Evolutionary conservation across 768 basidiomycete genomes (phyloP).

Genomic region (Phanerochaete sordida): DNA sequence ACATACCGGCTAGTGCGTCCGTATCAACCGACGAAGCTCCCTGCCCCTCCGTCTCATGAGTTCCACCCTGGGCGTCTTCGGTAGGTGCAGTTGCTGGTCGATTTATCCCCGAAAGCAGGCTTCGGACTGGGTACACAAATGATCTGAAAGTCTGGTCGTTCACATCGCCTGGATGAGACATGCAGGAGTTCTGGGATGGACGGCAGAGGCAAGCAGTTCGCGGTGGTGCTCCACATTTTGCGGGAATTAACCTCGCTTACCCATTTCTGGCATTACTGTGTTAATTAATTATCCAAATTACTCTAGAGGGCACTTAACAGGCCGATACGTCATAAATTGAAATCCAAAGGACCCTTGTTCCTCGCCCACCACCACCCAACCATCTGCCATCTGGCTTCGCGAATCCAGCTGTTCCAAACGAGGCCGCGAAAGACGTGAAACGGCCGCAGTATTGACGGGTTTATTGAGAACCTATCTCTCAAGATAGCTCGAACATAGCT

Average conservation of each 20-base stretch:
- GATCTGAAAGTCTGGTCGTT: slow-evolving; percentile 9
- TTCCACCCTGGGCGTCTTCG: neutral
- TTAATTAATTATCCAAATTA: neutral
- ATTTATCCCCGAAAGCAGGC: slow-evolving; percentile 29
- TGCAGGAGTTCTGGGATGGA: slow-evolving; percentile 1
- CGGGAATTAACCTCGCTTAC: neutral
- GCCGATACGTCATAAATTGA: no score
- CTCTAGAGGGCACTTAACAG: no score
- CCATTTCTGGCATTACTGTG: neutral
- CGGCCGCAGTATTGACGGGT: no score
- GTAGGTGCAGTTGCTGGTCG: slow-evolving; percentile 5
- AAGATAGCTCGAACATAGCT: no score
- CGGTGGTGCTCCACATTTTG: neutral
- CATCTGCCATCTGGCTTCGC: no score
- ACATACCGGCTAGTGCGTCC: neutral
- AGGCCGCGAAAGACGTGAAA: no score
- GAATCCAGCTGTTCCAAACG: no score
- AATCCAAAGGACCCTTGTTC: no score
- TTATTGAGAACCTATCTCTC: no score
- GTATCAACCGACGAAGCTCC: neutral
- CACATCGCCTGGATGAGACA: slow-evolving; percentile 9
- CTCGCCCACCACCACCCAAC: no score
- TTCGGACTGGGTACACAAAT: slow-evolving; percentile 33
- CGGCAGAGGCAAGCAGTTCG: neutral
- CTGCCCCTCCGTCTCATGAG: neutral